Percentiles rank a stretch among this genome's conserved stretches.
phyloP scores from a whole-genome alignment of 108 stramenopile genomes.

The Nitzschia sp. region DNA sequence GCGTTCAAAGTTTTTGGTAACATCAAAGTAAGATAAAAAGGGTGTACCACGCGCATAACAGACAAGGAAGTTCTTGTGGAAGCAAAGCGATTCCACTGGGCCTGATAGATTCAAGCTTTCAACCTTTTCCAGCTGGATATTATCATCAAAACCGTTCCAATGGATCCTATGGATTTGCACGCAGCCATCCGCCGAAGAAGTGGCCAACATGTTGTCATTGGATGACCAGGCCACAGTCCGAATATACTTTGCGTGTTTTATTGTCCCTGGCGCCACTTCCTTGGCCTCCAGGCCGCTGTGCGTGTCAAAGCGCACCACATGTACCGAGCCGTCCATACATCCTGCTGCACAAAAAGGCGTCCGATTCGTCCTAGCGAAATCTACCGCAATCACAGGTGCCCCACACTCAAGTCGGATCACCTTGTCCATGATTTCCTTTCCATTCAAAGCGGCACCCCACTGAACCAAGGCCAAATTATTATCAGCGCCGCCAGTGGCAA shows the following conservation, averaged over 20 bases:
- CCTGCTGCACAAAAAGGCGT: constrained; percentile 68
- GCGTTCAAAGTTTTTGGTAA: constrained; percentile 48
- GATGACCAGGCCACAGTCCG: constrained; percentile 69
- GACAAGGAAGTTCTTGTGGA: constrained; percentile 62
- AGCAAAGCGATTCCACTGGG: constrained; percentile 73
- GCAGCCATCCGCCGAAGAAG: constrained; percentile 81
- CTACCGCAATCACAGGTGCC: constrained; percentile 72
- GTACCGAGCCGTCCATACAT: constrained; percentile 76
- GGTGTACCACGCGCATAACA: constrained; percentile 77
- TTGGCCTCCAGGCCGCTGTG: constrained; percentile 23
- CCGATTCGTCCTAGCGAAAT: constrained; percentile 55
- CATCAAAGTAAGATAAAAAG: constrained; percentile 68
- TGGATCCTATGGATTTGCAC: constrained; percentile 60
- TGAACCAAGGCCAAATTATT: constrained; percentile 41
- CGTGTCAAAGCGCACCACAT: constrained; percentile 46
- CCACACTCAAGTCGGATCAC: constrained; percentile 52
- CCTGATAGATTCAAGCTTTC: constrained; percentile 65
- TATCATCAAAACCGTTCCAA: constrained; percentile 33
- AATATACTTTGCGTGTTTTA: constrained; percentile 76
- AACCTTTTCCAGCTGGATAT: constrained; percentile 32
- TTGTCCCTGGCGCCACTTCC: constrained; percentile 27
- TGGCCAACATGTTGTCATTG: constrained; percentile 60
- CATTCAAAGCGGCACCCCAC: constrained; percentile 68
- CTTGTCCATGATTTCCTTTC: constrained; percentile 43
- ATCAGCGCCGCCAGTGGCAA: constrained; percentile 87